Evolutionary conservation across 192 early-diverging fungal genomes (phyloP).

Genomic region (Rhizophagus prolifer): DNA sequence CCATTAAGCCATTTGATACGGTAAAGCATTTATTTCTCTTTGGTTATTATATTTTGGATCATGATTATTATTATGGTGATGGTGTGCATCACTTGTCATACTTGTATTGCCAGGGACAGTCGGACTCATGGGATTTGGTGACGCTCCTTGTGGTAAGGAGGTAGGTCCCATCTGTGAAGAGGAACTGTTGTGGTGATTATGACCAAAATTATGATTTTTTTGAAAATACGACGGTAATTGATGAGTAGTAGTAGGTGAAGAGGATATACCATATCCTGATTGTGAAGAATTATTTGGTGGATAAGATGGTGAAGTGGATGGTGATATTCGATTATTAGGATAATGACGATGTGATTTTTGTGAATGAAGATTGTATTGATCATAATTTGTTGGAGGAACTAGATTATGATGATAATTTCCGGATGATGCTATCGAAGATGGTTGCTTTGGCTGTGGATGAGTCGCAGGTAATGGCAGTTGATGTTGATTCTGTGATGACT

Average conservation of each 20-base stretch:
- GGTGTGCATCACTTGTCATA: not conserved
- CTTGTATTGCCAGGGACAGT: not conserved
- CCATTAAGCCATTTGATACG: not conserved
- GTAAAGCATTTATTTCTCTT: conserved; percentile 14
- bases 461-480: not conserved
- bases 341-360: not conserved
- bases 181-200: not conserved
- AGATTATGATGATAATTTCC: conserved; percentile 15
- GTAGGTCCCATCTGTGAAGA: not conserved
- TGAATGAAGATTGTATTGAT: conserved; percentile 4
- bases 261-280: not conserved
- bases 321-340: conserved; percentile 12
- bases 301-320: conserved; percentile 21
- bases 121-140: not conserved
- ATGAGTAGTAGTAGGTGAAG: not conserved
- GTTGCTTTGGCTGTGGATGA: not conserved
- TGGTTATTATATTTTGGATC: conserved; percentile 3
- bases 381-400: not conserved
- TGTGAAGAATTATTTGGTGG: not conserved
- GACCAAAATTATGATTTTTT: not conserved
- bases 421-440: not conserved
- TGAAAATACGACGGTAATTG: not conserved
- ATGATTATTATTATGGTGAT: conserved; percentile 8
- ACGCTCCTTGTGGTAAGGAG: not conserved
- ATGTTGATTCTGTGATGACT: not conserved